Conservation (phyloP, 257 asterid species). For the Solanum phureja region DNA sequence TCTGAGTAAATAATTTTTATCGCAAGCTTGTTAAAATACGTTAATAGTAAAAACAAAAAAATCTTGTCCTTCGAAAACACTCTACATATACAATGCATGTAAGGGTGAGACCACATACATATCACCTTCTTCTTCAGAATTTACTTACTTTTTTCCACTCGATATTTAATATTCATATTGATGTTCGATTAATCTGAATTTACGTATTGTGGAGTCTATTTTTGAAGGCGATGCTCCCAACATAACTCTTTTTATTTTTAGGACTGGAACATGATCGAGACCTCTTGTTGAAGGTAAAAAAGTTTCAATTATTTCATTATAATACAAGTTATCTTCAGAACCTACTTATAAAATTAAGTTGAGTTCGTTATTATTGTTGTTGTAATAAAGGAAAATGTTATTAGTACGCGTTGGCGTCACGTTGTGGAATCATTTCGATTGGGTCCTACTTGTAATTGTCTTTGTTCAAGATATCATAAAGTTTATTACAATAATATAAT, state of each 20-base stretch:
- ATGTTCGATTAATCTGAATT: no score
- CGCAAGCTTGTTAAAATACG: neutral
- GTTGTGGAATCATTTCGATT: neutral
- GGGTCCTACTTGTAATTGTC: neutral
- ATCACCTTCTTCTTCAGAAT: neutral
- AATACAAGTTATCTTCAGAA: no score
- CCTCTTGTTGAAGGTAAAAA: neutral
- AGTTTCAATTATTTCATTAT: no score
- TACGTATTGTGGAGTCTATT: rapidly evolving
- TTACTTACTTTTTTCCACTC: neutral
- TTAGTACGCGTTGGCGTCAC: neutral
- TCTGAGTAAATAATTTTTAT: neutral
- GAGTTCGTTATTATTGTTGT: neutral
- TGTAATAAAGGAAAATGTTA: neutral
- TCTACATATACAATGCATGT: neutral
- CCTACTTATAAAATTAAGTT: neutral
- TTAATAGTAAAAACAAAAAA: neutral
- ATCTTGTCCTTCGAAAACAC: neutral
- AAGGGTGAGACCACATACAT: neutral
- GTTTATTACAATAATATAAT: neutral
- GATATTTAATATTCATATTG: no score
- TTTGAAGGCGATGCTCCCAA: rapidly evolving
- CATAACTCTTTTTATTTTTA: neutral
- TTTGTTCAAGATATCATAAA: neutral
- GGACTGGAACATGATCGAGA: rapidly evolving